Evolutionary conservation across 1,139 yeast genomes (phyloP).

Genomic region (Torulaspora globosa): DNA sequence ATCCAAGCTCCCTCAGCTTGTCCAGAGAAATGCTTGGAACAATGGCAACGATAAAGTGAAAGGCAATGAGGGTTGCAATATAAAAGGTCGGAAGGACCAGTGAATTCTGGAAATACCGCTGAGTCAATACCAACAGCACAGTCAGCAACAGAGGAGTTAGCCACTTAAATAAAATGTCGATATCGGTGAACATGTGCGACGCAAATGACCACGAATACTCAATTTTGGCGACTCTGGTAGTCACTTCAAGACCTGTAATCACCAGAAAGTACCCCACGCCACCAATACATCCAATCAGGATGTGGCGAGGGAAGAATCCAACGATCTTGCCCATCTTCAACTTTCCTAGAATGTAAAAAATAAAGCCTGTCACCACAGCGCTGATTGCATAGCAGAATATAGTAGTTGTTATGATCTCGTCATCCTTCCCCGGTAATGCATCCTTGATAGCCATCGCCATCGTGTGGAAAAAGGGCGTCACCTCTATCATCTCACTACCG

Average conservation of each 20-base stretch:
- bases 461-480: conserved; percentile 93
- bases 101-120: conserved; percentile 64
- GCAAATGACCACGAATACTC: conserved; percentile 59
- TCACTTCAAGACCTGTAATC: conserved; percentile 86
- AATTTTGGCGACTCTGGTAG: conserved; percentile 73
- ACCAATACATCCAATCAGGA: conserved; percentile 93
- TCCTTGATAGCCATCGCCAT: conserved; percentile 75
- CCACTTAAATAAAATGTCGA: conserved; percentile 60
- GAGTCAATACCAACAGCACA: conserved; percentile 54
- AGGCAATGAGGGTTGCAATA: conserved; percentile 60
- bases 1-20: conserved; percentile 65
- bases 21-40: conserved; percentile 64
- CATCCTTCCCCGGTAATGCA: conserved; percentile 52
- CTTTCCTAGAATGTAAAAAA: conserved; percentile 72
- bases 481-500: conserved; percentile 98
- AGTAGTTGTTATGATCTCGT: conserved; percentile 78
- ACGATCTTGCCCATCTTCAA: conserved; percentile 78
- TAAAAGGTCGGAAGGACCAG: conserved; percentile 78
- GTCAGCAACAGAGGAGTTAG: conserved; percentile 64
- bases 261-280: conserved; percentile 94
- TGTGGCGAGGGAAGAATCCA: conserved; percentile 94
- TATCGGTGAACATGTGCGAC: conserved; percentile 43
- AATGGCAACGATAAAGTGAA: conserved; percentile 62
- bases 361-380: conserved; percentile 79
- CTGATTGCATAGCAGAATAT: conserved; percentile 80